Base-by-base conservation (phyloP, 1,139 yeast species). In the Hanseniaspora gamundiae region DNA sequence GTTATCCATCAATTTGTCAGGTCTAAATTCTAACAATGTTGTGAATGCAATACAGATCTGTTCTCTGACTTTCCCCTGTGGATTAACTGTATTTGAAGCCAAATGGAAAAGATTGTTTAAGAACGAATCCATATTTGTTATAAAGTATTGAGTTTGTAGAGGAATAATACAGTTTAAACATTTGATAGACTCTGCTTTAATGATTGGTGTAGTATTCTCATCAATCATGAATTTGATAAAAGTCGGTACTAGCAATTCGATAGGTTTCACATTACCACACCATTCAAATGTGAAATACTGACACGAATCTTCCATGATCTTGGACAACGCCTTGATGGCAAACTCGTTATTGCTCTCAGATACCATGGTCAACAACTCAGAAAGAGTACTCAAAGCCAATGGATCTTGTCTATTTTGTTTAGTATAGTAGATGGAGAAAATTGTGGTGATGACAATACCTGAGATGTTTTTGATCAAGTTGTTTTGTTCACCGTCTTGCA, bases 391-490 rank as follows among this genome's bases (percentile, higher is more conserved):
- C 38, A 84, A 69, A 1, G 95, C 94, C 41, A 77, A 74, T 10
- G 58, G 52, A 48, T 61, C 64, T 10, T 57, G 56, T 38, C 65
- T 51, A 43, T 60, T 57, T 38, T 57, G 59, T 45, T 63, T 54
- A 26, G 46, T 42, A 48, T 57, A 61, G 47, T 57, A 53, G n/a
- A 76, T 68, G 8, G 82, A 70, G 53, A 88, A 82, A 36, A 91
- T 65, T 0, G 95, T 73, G 2, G 97, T 84, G 43, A 91, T 79
- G 44, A 87, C 94, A 57, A 80, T 88, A 39, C 97, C 95, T 13
- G 95, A 80, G 49, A 88, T 85, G 57, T 84, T 86, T 49, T 95
- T 73, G 22, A 88, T 84, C 55, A 84, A 66, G 17, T 67, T 60
- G 49, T 76, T 77, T 7, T 55, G 46, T n/a, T 20, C 17, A 14